Base-by-base conservation (phyloP, 306 rosid genomes). In the Dalbergia cultrata region DNA sequence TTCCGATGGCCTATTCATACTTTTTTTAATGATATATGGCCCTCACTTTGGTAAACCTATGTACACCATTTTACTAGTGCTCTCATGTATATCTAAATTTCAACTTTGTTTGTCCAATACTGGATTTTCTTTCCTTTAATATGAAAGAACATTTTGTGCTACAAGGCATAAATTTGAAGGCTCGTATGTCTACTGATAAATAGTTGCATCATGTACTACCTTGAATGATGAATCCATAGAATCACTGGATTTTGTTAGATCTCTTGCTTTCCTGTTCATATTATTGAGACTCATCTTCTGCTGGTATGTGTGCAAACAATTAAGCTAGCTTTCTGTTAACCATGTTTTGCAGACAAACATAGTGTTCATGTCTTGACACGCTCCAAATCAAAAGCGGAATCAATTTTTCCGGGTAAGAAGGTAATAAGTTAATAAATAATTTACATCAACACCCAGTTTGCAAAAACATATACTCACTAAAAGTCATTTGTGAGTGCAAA, bases 391-490 rank as follows among this genome's bases (percentile, higher is more conserved):
- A 93, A 92, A 75, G 98, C 98, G 34, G 89, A 93, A 90, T 79
- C 59, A 84, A 89, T 93, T 84, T 95, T 96, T 87, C 97, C 99
- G 60, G 99, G 99, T 96, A 96, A 96, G 99, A 95, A 92, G 99
- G 98, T 96, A 95, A 93, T 88, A 58, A 65, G 70, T 85, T 70
- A 58, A 47, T 72, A 66, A 68, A 41, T 61, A 75, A 78, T 69
- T 78, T 82, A 57, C 45, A 47, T 59, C 39, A 72, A 16, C 75
- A 62, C 77, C 79, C 73, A 69, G 16, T 73, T 53, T 69, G 34
- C 63, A 19, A 58, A 76, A 45, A 14, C 22, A 26, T 45, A 63
- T 74, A 70, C 82, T 79, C 33, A 8, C 56, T 43, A 44, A 21
- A 72, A 72, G 47, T 41, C 0, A 4, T 67, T 21, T 3, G 9